Percentiles rank a stretch among this genome's conserved stretches.
phyloP scores from a whole-genome alignment of 768 basidiomycete genomes.

The Thelephora ganbajun region DNA sequence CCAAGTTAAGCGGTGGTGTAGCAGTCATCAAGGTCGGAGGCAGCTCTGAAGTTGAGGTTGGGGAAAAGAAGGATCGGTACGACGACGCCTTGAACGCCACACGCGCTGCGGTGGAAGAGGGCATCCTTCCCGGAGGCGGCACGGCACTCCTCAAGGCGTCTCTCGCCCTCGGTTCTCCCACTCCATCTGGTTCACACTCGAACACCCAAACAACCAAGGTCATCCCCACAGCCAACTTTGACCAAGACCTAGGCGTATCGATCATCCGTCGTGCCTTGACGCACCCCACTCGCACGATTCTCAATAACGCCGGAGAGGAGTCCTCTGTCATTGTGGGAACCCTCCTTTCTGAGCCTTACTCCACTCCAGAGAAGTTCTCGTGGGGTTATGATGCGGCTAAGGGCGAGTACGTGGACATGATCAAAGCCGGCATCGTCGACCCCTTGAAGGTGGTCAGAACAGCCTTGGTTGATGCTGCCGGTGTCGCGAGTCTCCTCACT shows the following conservation, averaged over 20 bases:
- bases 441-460: constrained; percentile 93
- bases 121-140: constrained; percentile 94
- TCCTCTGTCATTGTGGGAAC: constrained; percentile 86
- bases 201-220: constrained; percentile 28
- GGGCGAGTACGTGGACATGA: constrained; percentile 93
- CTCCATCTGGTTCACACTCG: constrained; percentile 13
- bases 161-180: constrained; percentile 43
- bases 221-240: constrained; percentile 82
- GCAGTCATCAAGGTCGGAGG: constrained; percentile 99
- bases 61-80: constrained; percentile 99
- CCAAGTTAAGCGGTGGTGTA: constrained; percentile 91
- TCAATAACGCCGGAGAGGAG: constrained; percentile 91
- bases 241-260: constrained; percentile 89
- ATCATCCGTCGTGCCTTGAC: constrained; percentile 84
- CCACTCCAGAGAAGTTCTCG: constrained; percentile 59
- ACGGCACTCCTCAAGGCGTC: constrained; percentile 84
- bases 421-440: constrained; percentile 87
- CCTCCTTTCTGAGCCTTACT: constrained; percentile 50
- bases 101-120: constrained; percentile 95
- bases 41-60: constrained; percentile 85
- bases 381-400: constrained; percentile 87
- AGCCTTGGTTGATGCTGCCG: constrained; percentile 81
- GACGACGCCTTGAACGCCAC: constrained; percentile 98
- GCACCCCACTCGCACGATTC: constrained; percentile 76
- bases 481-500: constrained; percentile 87